A percentile compares a stretch with the other conserved stretches of the same genome.
Conservation (phyloP, 441 rosid species). For the Sinapis alba region DNA sequence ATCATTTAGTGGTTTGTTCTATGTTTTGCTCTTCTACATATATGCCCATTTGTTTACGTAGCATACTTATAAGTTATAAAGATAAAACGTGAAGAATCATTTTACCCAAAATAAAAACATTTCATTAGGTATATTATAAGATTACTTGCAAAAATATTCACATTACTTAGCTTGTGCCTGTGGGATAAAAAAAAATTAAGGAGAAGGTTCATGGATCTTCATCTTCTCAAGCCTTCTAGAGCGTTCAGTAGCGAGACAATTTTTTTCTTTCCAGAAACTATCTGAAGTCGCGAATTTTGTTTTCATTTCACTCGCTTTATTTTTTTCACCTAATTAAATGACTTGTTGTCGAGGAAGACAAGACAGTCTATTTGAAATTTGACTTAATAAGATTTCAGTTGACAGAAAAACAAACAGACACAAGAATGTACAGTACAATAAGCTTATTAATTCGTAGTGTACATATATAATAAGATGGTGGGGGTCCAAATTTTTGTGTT, state of each 20-base stretch:
- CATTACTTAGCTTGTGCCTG: slow-evolving; percentile 1
- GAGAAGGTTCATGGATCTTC: background rate
- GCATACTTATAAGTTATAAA: background rate
- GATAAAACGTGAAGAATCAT: slow-evolving; percentile 3
- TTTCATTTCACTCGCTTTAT: background rate
- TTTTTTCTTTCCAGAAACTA: background rate
- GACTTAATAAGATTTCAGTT: slow-evolving; percentile 6
- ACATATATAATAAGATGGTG: slow-evolving; percentile 8
- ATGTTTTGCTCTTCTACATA: background rate
- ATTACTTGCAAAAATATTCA: background rate
- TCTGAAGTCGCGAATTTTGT: background rate
- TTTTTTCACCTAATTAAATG: background rate
- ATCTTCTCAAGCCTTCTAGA: slow-evolving; percentile 16
- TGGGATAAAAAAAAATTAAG: background rate
- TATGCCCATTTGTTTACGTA: background rate
- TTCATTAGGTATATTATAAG: background rate
- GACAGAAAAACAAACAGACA: background rate
- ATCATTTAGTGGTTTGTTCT: background rate
- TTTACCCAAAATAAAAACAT: too few species aligned
- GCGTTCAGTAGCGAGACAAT: background rate
- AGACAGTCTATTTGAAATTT: background rate
- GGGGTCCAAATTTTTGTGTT: slow-evolving; percentile 21
- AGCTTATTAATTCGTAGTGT: background rate
- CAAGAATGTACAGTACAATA: background rate
- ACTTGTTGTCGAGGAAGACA: slow-evolving; percentile 11